A percentile compares a stretch with the other conserved stretches of the same genome.
Conservation (phyloP, 768 basidiomycete genomes). For the Phlebiopsis flavidoalba region DNA sequence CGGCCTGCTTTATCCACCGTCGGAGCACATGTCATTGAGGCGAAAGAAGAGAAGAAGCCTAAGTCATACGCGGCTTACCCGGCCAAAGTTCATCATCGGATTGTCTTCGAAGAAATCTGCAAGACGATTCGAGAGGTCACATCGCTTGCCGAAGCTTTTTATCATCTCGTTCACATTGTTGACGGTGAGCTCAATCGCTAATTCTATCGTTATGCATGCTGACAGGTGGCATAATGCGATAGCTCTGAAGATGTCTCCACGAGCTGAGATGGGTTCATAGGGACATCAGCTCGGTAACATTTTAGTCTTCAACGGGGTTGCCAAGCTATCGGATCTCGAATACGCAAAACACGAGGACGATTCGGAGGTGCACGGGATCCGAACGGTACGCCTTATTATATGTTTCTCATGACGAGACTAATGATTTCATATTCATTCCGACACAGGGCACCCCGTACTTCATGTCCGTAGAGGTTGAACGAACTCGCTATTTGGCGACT, state of each 20-base stretch:
- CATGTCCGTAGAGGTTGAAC: slow-evolving; percentile 2
- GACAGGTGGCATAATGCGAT: not conserved
- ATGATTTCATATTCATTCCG: not conserved
- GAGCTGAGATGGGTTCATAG: slow-evolving; percentile 13
- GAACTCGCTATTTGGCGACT: not conserved
- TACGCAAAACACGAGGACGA: slow-evolving; percentile 5
- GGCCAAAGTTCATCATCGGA: not conserved
- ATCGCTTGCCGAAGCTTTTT: not conserved
- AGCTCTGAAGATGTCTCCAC: slow-evolving; percentile 3
- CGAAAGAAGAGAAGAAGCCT: not conserved
- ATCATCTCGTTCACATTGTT: not conserved
- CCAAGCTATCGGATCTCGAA: slow-evolving; percentile 12
- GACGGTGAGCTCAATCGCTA: not conserved
- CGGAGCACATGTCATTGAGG: too few species aligned
- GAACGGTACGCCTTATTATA: not conserved
- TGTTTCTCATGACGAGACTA: not conserved
- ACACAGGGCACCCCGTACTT: slow-evolving; percentile 7
- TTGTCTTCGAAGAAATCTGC: not conserved
- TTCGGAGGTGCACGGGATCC: not conserved
- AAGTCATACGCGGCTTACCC: not conserved
- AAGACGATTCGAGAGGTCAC: not conserved
- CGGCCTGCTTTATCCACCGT: too few species aligned
- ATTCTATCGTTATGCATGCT: not conserved
- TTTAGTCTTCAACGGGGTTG: not conserved
- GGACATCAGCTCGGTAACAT: slow-evolving; percentile 15